Conservation (phyloP, 2,329 filamentous ascomycete species). For the Cadophora sp. region DNA sequence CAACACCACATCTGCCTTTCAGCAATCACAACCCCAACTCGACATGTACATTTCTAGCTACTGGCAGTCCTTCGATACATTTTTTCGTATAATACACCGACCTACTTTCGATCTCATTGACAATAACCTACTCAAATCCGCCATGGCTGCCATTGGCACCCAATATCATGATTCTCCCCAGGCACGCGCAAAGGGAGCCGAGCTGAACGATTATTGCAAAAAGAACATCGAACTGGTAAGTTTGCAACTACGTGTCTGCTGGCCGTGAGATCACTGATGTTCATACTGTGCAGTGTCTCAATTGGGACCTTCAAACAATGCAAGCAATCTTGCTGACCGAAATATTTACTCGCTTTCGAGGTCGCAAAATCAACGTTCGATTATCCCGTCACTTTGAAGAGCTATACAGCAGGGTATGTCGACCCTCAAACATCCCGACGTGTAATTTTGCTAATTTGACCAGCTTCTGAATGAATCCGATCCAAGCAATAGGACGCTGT, state of each 20-base stretch:
- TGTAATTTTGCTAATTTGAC: not conserved
- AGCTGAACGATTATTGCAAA: slow-evolving; percentile 40
- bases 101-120: slow-evolving; percentile 36
- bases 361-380: slow-evolving; percentile 37
- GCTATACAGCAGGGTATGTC: slow-evolving; percentile 39
- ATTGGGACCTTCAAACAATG: slow-evolving; percentile 40
- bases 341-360: slow-evolving; percentile 42
- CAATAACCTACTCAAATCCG: slow-evolving; percentile 36
- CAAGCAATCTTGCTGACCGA: slow-evolving; percentile 44
- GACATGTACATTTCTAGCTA: slow-evolving; percentile 40
- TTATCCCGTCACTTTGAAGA: slow-evolving; percentile 40
- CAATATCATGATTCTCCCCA: slow-evolving; percentile 40
- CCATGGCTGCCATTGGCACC: slow-evolving; percentile 43
- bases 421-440: not conserved
- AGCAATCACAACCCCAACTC: slow-evolving; percentile 32
- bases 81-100: slow-evolving; percentile 41
- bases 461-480: slow-evolving; percentile 34
- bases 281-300: slow-evolving; percentile 28
- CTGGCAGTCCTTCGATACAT: slow-evolving; percentile 39
- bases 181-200: slow-evolving; percentile 38
- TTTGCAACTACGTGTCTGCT: not conserved
- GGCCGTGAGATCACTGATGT: not conserved
- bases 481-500: slow-evolving; percentile 24
- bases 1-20: slow-evolving; percentile 22
- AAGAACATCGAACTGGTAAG: slow-evolving; percentile 39